A percentile compares a stretch with the other conserved stretches of the same genome.
These are phyloP conservation scores for Termitomyces sp. DNA, from an alignment of 768 basidiomycete genomes.

Conservation along the genomic window DNA sequence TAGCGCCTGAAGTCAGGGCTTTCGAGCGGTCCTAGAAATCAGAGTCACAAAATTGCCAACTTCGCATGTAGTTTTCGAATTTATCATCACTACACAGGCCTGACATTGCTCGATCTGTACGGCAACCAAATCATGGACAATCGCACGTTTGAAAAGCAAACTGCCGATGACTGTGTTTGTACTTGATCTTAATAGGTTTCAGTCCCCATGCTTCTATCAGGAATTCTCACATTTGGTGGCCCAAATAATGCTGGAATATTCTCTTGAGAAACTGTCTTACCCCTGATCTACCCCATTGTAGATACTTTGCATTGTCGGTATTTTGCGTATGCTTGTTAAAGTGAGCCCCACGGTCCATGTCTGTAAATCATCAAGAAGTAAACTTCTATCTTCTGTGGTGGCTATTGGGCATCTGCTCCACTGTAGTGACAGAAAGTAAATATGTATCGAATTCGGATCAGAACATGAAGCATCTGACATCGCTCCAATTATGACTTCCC, in stretches of 20 bases:
- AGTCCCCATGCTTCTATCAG: conserved; percentile 21
- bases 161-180: neutral
- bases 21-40: conserved; percentile 20
- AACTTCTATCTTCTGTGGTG: conserved; percentile 10
- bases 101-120: conserved; percentile 18
- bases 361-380: conserved; percentile 13
- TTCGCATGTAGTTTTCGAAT: neutral
- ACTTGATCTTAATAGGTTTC: conserved; percentile 12
- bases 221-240: conserved; percentile 10
- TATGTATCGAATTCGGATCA: neutral
- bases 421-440: conserved; percentile 10
- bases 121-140: conserved; percentile 15
- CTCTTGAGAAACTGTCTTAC: conserved; percentile 17
- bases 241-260: conserved; percentile 21
- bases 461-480: neutral
- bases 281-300: conserved; percentile 20
- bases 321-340: neutral
- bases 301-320: conserved; percentile 14
- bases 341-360: conserved; percentile 8
- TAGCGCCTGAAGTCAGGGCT: conserved; percentile 17
- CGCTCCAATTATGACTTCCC: neutral
- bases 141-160: too few relatives aligned
- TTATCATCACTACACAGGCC: conserved; percentile 4
- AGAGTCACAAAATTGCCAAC: conserved; percentile 9
- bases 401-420: conserved; percentile 5